Conservation (phyloP, 805 yeast species). For the Phaffomyces opuntiae region DNA sequence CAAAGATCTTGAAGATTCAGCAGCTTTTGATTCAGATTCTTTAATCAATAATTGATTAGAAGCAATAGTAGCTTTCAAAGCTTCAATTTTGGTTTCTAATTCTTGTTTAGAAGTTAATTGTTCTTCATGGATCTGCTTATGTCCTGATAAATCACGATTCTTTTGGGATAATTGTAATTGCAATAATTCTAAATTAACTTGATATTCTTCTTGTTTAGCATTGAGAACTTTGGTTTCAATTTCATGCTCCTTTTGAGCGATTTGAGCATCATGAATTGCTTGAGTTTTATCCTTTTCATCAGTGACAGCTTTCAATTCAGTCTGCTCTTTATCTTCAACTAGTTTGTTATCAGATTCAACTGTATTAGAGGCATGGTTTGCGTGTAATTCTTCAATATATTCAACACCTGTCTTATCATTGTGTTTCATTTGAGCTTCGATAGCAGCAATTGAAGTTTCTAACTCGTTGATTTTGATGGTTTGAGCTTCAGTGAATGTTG, state of each 20-base stretch:
- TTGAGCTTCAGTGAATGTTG: conserved; percentile 12
- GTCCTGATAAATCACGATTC: conserved; percentile 19
- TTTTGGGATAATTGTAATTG: conserved; percentile 20
- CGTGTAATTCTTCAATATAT: conserved; percentile 16
- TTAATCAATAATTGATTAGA: conserved; percentile 15
- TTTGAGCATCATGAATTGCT: conserved; percentile 16
- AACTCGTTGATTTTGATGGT: conserved; percentile 14
- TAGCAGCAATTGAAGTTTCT: conserved; percentile 15
- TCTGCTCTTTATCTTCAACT: conserved; percentile 12
- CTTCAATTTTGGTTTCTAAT: conserved; percentile 15
- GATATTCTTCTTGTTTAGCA: conserved; percentile 23
- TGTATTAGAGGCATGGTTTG: conserved; percentile 10
- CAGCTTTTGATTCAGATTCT: conserved; percentile 10
- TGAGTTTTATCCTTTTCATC: conserved; percentile 11
- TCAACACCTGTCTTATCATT: conserved; percentile 17
- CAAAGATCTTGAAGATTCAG: conserved; percentile 7
- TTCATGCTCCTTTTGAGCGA: conserved; percentile 18
- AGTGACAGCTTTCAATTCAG: conserved; percentile 12
- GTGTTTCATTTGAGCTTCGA: conserved; percentile 16
- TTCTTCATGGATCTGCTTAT: conserved; percentile 12
- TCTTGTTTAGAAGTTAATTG: conserved; percentile 13
- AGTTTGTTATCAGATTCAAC: conserved; percentile 17
- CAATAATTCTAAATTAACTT: conserved; percentile 16
- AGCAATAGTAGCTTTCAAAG: conserved; percentile 13
- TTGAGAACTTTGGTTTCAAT: conserved; percentile 20